phyloP scores from a whole-genome alignment of 2,329 filamentous ascomycete genomes.

The Neonectria sp. region DNA sequence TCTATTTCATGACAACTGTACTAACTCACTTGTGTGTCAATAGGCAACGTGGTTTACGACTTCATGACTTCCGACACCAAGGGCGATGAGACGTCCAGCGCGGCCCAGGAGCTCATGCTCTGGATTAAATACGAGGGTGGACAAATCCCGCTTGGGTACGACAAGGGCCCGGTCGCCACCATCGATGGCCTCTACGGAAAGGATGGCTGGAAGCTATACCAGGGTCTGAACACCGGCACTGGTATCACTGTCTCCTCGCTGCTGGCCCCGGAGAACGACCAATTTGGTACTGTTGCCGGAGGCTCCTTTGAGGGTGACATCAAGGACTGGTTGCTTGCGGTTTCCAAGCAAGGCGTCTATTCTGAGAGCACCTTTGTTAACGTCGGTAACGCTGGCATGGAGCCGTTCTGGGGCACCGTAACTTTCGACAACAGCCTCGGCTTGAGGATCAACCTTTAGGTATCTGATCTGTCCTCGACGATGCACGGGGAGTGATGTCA shows the following conservation, averaged over 20 bases:
- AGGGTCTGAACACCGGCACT: slow-evolving; percentile 34
- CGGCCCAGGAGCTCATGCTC: slow-evolving; percentile 39
- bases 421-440: slow-evolving; percentile 36
- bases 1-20: not conserved
- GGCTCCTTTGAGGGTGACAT: slow-evolving; percentile 35
- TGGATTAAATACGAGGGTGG: slow-evolving; percentile 35
- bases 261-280: slow-evolving; percentile 21
- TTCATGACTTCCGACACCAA: slow-evolving; percentile 40
- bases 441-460: slow-evolving; percentile 33
- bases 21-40: not conserved
- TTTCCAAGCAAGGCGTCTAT: slow-evolving; percentile 33
- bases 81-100: slow-evolving; percentile 29
- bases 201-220: slow-evolving; percentile 38
- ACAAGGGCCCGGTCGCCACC: slow-evolving; percentile 34
- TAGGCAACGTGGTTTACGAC: slow-evolving; percentile 38
- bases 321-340: slow-evolving; percentile 38
- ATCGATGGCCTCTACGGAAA: slow-evolving; percentile 36
- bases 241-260: slow-evolving; percentile 37
- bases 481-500: too few relatives aligned
- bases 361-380: slow-evolving; percentile 33
- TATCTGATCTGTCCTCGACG: not conserved
- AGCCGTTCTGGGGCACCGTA: slow-evolving; percentile 37
- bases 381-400: slow-evolving; percentile 40
- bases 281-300: slow-evolving; percentile 25
- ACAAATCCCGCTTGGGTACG: slow-evolving; percentile 34